phyloP scores from a whole-genome alignment of 2,329 filamentous ascomycete genomes.

The Penicillium sp. region DNA sequence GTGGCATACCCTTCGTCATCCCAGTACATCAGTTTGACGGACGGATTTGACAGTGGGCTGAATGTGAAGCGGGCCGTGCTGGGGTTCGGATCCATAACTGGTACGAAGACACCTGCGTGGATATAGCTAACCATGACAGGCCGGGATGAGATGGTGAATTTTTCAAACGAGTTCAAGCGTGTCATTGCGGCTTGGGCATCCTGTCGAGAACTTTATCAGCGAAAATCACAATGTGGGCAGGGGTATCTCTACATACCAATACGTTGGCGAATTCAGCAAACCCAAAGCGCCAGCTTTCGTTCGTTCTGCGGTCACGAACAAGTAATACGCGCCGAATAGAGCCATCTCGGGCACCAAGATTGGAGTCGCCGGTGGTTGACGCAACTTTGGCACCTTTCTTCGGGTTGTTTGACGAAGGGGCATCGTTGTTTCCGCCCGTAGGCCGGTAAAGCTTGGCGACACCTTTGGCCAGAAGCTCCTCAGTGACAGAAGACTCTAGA shows the following conservation, averaged over 20 bases:
- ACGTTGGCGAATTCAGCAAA: slow-evolving; percentile 81
- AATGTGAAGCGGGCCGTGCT: slow-evolving; percentile 69
- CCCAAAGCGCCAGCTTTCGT: slow-evolving; percentile 78
- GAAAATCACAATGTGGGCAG: not conserved
- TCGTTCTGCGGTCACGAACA: slow-evolving; percentile 70
- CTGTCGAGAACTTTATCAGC: slow-evolving; percentile 27
- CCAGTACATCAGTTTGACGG: slow-evolving; percentile 73
- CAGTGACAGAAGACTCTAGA: slow-evolving; percentile 70
- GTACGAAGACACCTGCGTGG: slow-evolving; percentile 82
- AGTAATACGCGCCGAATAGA: slow-evolving; percentile 78
- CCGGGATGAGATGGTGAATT: slow-evolving; percentile 76
- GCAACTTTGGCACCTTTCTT: slow-evolving; percentile 55
- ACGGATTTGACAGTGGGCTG: slow-evolving; percentile 68
- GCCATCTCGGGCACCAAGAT: slow-evolving; percentile 70
- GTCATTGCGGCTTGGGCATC: slow-evolving; percentile 75
- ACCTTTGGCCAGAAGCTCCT: slow-evolving; percentile 72
- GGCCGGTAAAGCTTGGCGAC: slow-evolving; percentile 73
- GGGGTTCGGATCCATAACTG: slow-evolving; percentile 64
- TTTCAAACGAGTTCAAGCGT: slow-evolving; percentile 71
- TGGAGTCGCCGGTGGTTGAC: slow-evolving; percentile 61
- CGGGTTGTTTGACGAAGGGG: slow-evolving; percentile 41
- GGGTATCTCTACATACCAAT: slow-evolving; percentile 48
- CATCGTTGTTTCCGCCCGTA: slow-evolving; percentile 38
- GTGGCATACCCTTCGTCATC: slow-evolving; percentile 73
- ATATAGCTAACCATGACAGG: slow-evolving; percentile 74